Percentiles rank a stretch among this genome's conserved stretches.
These are phyloP conservation scores for Mrakia frigida DNA, from an alignment of 768 basidiomycete genomes.

Conservation along the genomic window DNA sequence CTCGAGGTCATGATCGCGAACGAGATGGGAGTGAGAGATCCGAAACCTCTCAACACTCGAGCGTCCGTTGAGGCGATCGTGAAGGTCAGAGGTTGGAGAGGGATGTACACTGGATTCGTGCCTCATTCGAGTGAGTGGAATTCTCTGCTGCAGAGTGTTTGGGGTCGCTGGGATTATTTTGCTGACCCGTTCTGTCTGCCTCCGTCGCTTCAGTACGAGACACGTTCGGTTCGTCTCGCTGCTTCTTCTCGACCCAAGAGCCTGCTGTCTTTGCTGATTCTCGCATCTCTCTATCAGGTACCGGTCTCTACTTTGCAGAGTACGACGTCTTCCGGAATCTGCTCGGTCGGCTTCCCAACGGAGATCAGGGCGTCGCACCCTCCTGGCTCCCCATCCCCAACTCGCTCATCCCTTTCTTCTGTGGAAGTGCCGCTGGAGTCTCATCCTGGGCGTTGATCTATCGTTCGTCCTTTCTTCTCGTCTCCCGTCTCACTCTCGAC, in stretches of 20 bases:
- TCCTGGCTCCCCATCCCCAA: slow-evolving; percentile 75
- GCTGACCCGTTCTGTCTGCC: not conserved
- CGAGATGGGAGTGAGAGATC: slow-evolving; percentile 20
- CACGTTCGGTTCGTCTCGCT: slow-evolving; percentile 49
- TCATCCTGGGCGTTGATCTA: slow-evolving; percentile 74
- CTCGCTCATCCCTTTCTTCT: slow-evolving; percentile 80
- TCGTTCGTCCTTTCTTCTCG: slow-evolving; percentile 55
- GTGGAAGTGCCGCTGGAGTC: slow-evolving; percentile 85
- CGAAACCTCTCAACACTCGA: slow-evolving; percentile 7
- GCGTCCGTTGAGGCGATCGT: slow-evolving; percentile 18
- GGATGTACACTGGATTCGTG: slow-evolving; percentile 75
- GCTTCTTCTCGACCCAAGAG: not conserved
- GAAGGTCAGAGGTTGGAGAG: slow-evolving; percentile 38
- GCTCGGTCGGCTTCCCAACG: slow-evolving; percentile 67
- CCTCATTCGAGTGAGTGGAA: slow-evolving; percentile 64
- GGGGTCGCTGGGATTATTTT: not conserved
- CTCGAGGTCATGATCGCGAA: slow-evolving; percentile 51
- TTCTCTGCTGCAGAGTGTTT: not conserved
- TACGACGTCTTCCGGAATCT: slow-evolving; percentile 88
- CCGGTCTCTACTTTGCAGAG: slow-evolving; percentile 86
- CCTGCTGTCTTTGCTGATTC: not conserved
- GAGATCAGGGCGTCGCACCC: slow-evolving; percentile 77
- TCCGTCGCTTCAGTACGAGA: slow-evolving; percentile 68
- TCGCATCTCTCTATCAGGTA: slow-evolving; percentile 50
- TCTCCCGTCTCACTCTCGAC: slow-evolving; percentile 46